A percentile compares a stretch with the other conserved stretches of the same genome.
Conservation (phyloP, 345 rosid species). For the Camelina neglecta region DNA sequence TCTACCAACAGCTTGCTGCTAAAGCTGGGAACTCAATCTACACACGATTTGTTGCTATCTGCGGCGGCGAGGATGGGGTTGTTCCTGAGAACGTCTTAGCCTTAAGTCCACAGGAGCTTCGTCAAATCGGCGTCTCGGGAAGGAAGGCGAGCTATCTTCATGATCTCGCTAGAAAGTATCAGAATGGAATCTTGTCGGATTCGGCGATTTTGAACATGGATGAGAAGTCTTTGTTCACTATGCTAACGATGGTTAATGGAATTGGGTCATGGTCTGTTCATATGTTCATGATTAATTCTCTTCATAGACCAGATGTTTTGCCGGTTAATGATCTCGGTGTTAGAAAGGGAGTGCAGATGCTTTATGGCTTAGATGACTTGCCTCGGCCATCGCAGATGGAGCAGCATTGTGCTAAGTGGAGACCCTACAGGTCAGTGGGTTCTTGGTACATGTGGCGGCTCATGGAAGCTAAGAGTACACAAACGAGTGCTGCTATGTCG, state of each 20-base stretch:
- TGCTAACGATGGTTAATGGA: slow-evolving; percentile 96
- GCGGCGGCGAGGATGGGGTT: slow-evolving; percentile 73
- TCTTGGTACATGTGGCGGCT: slow-evolving; percentile 90
- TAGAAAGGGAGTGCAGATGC: slow-evolving; percentile 83
- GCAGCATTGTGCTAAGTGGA: slow-evolving; percentile 82
- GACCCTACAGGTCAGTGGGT: slow-evolving; percentile 89
- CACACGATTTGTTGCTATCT: slow-evolving; percentile 77
- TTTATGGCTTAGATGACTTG: slow-evolving; percentile 71
- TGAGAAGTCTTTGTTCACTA: slow-evolving; percentile 83
- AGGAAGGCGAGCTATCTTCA: slow-evolving; percentile 92
- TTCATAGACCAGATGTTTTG: slow-evolving; percentile 91
- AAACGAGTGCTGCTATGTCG: slow-evolving; percentile 57
- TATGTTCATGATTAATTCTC: slow-evolving; percentile 92
- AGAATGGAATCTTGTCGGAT: slow-evolving; percentile 82
- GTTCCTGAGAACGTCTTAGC: slow-evolving; percentile 75
- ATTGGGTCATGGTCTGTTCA: slow-evolving; percentile 98
- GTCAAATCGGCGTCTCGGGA: slow-evolving; percentile 88
- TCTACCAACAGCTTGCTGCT: slow-evolving; percentile 83
- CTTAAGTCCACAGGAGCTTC: slow-evolving; percentile 68
- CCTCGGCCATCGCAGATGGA: slow-evolving; percentile 97
- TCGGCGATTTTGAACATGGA: slow-evolving; percentile 78
- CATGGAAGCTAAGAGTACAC: slow-evolving; percentile 68
- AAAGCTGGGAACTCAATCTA: slow-evolving; percentile 86
- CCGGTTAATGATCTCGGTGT: slow-evolving; percentile 86
- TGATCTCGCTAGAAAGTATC: slow-evolving; percentile 85